Base-by-base conservation (phyloP, 176 grass and related monocot species). In the Musa beccarii region DNA sequence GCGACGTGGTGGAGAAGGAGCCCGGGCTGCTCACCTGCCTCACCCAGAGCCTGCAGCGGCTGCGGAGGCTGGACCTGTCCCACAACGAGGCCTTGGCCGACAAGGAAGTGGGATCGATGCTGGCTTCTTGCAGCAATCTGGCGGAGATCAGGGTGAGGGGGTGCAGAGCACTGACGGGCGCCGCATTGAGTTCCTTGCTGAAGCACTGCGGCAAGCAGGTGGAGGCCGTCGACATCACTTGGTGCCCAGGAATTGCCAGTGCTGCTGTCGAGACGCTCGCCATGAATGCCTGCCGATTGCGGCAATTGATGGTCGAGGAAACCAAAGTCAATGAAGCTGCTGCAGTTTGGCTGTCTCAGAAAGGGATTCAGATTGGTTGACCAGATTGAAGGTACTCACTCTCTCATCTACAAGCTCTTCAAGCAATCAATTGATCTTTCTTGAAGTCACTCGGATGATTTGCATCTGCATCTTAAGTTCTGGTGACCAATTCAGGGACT, bases 51-150 rank as follows among this genome's bases (percentile, higher is more conserved):
- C 91, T 98, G 94, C 81, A 54, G 21, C 84, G 74, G 4, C 89
- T 98, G 34, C 83, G 79, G 15, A 75, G 82, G 23, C 75, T 98
- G 29, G 84, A 98, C 49, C 59, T 93, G 75, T 98, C 94, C 3
- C 89, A 98, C 80, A 98, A 98, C n/a, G 88, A 98, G 81, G 79
- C 78, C 0, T 71, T 97, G 43, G 79, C 66, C 13, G 90, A 97
- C 75, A 97, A 91, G 81, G 86, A 89, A 80, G 77, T 93, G 7
- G 64, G 90, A 20, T 79, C 94, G n/a, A 97, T 97, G 94, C 64
- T 97, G 1, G 83, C 88, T 0, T 97, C 94, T 3, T 97, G 90
- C 83, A 69, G 69, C 67, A 90, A 87, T 71, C 84, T 97, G 15
- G 56, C 79, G 14, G 90, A 93, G 8, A 93, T 97, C 52, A 83